Conservation (phyloP, 2,329 filamentous ascomycete genomes). For the Aspergillus sp. region DNA sequence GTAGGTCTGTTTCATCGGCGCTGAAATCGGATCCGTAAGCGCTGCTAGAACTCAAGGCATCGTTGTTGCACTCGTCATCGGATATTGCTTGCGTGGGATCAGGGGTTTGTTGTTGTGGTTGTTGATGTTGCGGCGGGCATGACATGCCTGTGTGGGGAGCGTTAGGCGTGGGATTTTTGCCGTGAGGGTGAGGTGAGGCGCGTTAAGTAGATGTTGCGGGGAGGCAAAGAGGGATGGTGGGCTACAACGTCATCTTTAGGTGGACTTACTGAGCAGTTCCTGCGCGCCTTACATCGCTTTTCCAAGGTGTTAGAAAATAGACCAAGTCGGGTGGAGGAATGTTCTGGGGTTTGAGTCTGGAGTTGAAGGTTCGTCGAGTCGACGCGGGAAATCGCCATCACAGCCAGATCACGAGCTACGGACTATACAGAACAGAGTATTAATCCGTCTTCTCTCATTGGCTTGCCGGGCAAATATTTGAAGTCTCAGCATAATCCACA, state of each 20-base stretch:
- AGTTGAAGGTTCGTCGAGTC: not conserved
- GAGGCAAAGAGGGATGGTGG: not conserved
- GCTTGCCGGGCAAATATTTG: too few relatives aligned
- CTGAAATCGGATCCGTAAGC: conserved; percentile 67
- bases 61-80: conserved; percentile 11
- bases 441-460: too few relatives aligned
- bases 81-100: conserved; percentile 12
- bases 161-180: not conserved
- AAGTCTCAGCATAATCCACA: not conserved
- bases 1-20: conserved; percentile 55
- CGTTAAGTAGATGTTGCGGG: not conserved
- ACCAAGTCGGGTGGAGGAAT: not conserved
- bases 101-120: not conserved
- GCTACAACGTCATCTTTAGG: conserved; percentile 11
- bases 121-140: conserved; percentile 23
- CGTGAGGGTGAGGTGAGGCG: not conserved
- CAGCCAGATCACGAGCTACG: not conserved
- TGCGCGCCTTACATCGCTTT: not conserved
- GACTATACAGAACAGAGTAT: not conserved
- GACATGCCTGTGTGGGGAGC: conserved; percentile 30
- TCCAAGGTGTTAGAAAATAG: not conserved
- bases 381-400: not conserved
- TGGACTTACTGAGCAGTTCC: not conserved
- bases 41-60: conserved; percentile 34
- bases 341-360: too few relatives aligned